A percentile compares a stretch with the other conserved stretches of the same genome.
Evolutionary conservation across 2,329 filamentous ascomycete genomes (phyloP).

Genomic region (Neoscytalidium dimidiatum): DNA sequence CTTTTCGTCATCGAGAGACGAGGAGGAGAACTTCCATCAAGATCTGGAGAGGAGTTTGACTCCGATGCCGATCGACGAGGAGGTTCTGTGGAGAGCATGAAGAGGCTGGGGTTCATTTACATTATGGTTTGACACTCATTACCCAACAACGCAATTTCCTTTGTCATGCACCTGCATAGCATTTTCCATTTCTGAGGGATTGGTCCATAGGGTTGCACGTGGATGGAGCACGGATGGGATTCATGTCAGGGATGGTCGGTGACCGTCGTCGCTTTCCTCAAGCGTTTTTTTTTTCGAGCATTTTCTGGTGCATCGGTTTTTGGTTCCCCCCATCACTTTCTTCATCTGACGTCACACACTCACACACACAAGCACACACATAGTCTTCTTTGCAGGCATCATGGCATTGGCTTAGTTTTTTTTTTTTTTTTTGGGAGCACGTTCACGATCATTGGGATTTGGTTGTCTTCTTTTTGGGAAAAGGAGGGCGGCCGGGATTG

Average conservation of each 20-base stretch:
- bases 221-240: neutral
- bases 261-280: neutral
- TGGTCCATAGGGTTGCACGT: neutral
- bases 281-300: neutral
- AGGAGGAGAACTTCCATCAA: slow-evolving; percentile 37
- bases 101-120: neutral
- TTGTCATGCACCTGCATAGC: neutral
- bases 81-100: slow-evolving; percentile 34
- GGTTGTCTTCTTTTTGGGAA: neutral
- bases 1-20: slow-evolving; percentile 28
- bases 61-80: slow-evolving; percentile 43
- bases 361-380: neutral
- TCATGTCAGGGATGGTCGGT: neutral
- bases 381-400: neutral
- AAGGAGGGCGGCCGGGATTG: neutral
- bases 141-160: neutral
- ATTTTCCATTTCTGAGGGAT: neutral
- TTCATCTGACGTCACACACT: neutral
- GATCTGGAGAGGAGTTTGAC: slow-evolving; percentile 29
- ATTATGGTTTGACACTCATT: neutral
- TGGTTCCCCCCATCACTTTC: neutral
- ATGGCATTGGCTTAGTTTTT: neutral
- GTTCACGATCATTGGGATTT: neutral
- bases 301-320: neutral
- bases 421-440: neutral